A percentile compares a stretch with the other conserved stretches of the same genome.
Conservation (phyloP, 176 grass and related monocot species). For the Areca catechu region DNA sequence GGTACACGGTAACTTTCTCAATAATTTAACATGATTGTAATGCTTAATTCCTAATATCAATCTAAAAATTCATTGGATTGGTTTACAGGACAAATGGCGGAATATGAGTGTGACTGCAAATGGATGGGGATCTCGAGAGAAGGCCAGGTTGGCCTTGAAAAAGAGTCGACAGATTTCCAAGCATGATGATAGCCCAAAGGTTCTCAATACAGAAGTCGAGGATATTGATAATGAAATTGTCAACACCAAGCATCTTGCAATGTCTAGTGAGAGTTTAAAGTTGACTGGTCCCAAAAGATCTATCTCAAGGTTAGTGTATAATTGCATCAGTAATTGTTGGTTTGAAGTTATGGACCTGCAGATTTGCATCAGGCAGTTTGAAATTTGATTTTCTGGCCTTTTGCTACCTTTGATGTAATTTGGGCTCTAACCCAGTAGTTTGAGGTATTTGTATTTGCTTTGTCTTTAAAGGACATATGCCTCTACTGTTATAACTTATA, state of each 20-base stretch:
- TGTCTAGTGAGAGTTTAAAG: slow-evolving; percentile 32
- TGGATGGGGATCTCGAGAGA: slow-evolving; percentile 79
- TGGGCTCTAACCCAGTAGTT: too few relatives aligned
- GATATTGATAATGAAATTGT: slow-evolving; percentile 24
- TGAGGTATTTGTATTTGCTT: too few relatives aligned
- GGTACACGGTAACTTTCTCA: too few relatives aligned
- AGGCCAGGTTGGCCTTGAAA: slow-evolving; percentile 55
- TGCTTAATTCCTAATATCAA: too few relatives aligned
- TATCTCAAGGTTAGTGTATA: slow-evolving; percentile 55
- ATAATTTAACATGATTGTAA: too few relatives aligned
- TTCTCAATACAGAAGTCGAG: slow-evolving; percentile 17
- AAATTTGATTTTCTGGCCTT: neutral
- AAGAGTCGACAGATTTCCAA: slow-evolving; percentile 35
- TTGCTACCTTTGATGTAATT: too few relatives aligned
- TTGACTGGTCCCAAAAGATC: slow-evolving; percentile 30
- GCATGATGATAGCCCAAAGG: slow-evolving; percentile 34
- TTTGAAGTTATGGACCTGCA: neutral
- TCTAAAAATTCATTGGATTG: neutral
- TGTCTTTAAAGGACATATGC: too few relatives aligned
- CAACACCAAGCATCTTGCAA: slow-evolving; percentile 44
- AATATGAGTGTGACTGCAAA: slow-evolving; percentile 76
- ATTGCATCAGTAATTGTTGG: neutral
- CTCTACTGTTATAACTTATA: too few relatives aligned
- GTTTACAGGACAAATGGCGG: slow-evolving; percentile 81
- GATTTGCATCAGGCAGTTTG: neutral